Evolutionary conservation across 306 rosid species (phyloP).

Genomic region (Mucuna pruriens): DNA sequence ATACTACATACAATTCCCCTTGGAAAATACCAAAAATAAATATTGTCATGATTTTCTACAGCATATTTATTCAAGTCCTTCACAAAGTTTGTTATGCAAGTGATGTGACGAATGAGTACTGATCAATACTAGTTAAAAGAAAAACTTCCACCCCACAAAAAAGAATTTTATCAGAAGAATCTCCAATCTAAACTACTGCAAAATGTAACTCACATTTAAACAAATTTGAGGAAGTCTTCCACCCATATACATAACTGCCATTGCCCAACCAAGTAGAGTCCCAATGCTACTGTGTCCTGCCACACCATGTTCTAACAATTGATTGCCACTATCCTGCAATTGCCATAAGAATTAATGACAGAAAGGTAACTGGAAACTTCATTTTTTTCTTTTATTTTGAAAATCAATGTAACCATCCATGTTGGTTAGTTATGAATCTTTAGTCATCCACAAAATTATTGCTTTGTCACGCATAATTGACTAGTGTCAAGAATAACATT

Average conservation of each 20-base stretch:
- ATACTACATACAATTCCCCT: not conserved
- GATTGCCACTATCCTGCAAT: conserved; percentile 54
- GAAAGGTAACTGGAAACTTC: conserved; percentile 9
- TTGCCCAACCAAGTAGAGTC: conserved; percentile 78
- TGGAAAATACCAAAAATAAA: not conserved
- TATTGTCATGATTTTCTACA: not conserved
- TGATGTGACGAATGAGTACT: not conserved
- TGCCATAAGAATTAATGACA: not conserved
- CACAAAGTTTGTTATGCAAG: conserved; percentile 10
- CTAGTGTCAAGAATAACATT: no score
- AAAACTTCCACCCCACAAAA: not conserved
- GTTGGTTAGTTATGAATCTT: no score
- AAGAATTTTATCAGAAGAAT: not conserved
- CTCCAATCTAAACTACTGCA: not conserved
- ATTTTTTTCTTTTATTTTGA: not conserved
- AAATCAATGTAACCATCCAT: no score
- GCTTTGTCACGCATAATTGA: no score
- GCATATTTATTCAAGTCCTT: not conserved
- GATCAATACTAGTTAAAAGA: not conserved
- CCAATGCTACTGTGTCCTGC: conserved; percentile 52
- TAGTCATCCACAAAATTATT: no score
- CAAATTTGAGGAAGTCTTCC: conserved; percentile 87
- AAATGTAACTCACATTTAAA: conserved; percentile 66
- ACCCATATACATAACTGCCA: conserved; percentile 79
- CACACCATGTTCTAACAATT: conserved; percentile 28